phyloP scores from a whole-genome alignment of 768 basidiomycete species.

The Sporobolomyces roseus region DNA sequence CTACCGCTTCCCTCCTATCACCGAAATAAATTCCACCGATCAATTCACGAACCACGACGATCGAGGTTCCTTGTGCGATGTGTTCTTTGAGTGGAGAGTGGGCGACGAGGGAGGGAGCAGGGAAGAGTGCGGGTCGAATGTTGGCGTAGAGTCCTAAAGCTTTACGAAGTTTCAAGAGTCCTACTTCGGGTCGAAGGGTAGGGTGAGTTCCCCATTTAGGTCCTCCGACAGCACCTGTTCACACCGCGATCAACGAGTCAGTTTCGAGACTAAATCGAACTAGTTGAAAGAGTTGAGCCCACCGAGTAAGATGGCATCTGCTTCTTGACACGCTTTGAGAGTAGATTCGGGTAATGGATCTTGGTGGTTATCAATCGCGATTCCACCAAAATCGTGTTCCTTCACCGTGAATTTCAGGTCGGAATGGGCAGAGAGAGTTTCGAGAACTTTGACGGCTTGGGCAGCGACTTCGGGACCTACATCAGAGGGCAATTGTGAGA shows the following conservation, averaged over 20 bases:
- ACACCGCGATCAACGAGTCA: neutral
- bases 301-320: conserved; percentile 97
- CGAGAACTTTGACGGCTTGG: conserved; percentile 78
- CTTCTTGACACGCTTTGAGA: conserved; percentile 79
- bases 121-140: conserved; percentile 93
- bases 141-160: conserved; percentile 93
- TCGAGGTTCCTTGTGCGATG: conserved; percentile 54
- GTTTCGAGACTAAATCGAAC: neutral
- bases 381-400: conserved; percentile 79
- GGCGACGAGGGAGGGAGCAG: conserved; percentile 78
- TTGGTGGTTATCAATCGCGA: conserved; percentile 83
- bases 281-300: neutral
- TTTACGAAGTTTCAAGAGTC: conserved; percentile 82
- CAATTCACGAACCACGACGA: conserved; percentile 92
- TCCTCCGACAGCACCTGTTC: conserved; percentile 87
- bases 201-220: conserved; percentile 94
- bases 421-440: conserved; percentile 61
- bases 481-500: neutral
- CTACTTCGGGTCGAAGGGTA: conserved; percentile 86
- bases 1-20: conserved; percentile 77
- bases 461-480: conserved; percentile 83
- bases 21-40: conserved; percentile 97
- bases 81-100: conserved; percentile 76
- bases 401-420: conserved; percentile 70
- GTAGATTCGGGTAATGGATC: conserved; percentile 80